These are phyloP conservation scores for Raphidocelis subcapitata DNA, from an alignment of 139 green algal species.

Conservation along the genomic window DNA sequence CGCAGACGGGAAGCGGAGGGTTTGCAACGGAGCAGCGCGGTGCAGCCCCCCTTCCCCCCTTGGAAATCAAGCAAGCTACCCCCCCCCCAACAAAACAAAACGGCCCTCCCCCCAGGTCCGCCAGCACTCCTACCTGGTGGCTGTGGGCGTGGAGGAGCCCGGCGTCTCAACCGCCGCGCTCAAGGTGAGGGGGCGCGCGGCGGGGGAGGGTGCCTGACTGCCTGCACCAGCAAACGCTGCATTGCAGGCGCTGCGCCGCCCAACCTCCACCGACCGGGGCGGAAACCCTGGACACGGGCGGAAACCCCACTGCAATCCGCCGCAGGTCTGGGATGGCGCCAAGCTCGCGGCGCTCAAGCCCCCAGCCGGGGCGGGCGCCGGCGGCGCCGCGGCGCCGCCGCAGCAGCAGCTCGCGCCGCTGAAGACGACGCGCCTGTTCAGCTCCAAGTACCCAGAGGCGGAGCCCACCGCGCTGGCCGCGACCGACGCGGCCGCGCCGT, in stretches of 20 bases:
- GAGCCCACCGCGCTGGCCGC: conserved; percentile 47
- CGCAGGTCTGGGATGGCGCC: conserved; percentile 47
- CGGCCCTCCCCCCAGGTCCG: neutral
- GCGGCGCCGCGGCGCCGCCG: neutral
- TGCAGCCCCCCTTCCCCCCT: neutral
- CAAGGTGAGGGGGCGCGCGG: too few relatives aligned
- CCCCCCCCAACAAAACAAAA: too few relatives aligned
- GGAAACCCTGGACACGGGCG: too few relatives aligned
- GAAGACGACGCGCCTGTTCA: conserved; percentile 37
- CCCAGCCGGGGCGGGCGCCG: too few relatives aligned
- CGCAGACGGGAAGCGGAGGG: neutral
- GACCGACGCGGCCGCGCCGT: conserved; percentile 7
- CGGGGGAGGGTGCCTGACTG: too few relatives aligned
- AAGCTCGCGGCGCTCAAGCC: neutral
- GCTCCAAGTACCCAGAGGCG: conserved; percentile 49
- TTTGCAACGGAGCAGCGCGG: neutral
- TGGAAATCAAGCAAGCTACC: neutral
- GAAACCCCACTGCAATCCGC: too few relatives aligned
- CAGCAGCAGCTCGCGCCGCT: conserved; percentile 12
- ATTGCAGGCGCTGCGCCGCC: too few relatives aligned
- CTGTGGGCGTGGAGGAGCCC: conserved; percentile 53
- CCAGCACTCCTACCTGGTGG: conserved; percentile 40
- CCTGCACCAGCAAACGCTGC: too few relatives aligned
- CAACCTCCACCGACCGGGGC: too few relatives aligned
- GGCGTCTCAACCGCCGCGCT: conserved; percentile 49